Evolutionary conservation across 352 stramenopile species (phyloP), one percentile per base, ranked within the genome.

Genomic region (Phytophthora palmivora): DNA sequence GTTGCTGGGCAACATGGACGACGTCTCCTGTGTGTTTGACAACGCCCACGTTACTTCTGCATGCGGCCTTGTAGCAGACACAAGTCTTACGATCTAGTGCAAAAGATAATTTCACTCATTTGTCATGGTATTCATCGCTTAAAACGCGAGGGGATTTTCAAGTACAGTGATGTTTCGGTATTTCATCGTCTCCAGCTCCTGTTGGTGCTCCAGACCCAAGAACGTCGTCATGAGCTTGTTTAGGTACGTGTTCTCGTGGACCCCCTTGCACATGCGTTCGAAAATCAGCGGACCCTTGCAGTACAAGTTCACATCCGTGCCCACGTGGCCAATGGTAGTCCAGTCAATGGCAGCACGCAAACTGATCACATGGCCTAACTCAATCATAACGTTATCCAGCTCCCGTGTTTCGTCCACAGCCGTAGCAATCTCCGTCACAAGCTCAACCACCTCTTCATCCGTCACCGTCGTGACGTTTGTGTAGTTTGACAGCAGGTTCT

Each of bases 191-290:
- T 89, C 80, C 32, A 84, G 48, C 43, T 79, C 65, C 63, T 82
- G 73, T 12, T 74, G 70, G 59, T 86, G 68, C 51, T 84, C 78
- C 44, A 91, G 58, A 44, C 82, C 78, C 16, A 91, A 70, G 66
- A 77, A 91, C 58, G 76, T 87, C 42, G 79, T 84, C 75, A 91
- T 89, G 50, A 91, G 67, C 67, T 87, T 86, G 76, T 91, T 91
- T 57, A 91, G 49, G 57, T 89, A 83, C 34, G 59, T 78, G 67
- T 91, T 91, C 62, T 91, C 70, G 55, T 89, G 77, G 19, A 84
- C 65, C 22, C 82, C 82, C 59, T 82, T 79, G 69, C 82, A 91
- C 66, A 87, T 78, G 41, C 77, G 75, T 57, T 84, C 73, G 15
- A 91, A 78, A 16, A 86, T 54, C 1, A 47, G 56, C 3, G 82